Conservation (phyloP, 768 basidiomycete genomes). For the Sporobolomyces phaffii region DNA sequence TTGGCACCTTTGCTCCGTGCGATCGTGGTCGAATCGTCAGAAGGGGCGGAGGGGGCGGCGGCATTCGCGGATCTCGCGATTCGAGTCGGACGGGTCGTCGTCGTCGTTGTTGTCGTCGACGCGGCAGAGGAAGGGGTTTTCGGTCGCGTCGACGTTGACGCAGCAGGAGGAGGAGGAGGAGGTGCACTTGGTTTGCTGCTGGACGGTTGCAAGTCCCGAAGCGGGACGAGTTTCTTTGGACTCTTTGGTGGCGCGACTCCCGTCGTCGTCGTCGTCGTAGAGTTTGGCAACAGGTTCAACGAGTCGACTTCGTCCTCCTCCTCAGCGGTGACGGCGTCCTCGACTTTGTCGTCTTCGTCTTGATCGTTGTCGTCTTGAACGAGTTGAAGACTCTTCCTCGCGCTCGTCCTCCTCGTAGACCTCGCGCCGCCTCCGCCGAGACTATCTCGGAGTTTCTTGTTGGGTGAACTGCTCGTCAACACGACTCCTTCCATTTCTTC, state of each 20-base stretch:
- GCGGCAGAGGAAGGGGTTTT: neutral
- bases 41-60: neutral
- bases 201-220: neutral
- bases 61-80: conserved; percentile 15
- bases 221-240: neutral
- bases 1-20: conserved; percentile 20
- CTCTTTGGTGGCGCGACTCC: neutral
- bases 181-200: neutral
- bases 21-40: neutral
- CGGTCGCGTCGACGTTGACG: conserved; percentile 12
- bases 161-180: neutral
- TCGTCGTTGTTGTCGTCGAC: neutral
- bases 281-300: neutral
- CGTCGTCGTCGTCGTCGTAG: neutral
- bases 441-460: neutral
- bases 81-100: conserved; percentile 17
- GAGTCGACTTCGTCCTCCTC: conserved; percentile 10
- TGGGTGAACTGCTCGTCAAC: neutral
- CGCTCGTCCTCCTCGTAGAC: neutral
- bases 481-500: conserved; percentile 13
- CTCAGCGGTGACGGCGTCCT: neutral
- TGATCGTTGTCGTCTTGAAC: neutral
- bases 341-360: neutral
- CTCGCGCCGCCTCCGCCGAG: neutral
- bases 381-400: conserved; percentile 1